Evolutionary conservation across 2,329 filamentous ascomycete genomes (phyloP), one percentile per base, ranked within the genome.

Genomic region (Aureobasidium sp.): DNA sequence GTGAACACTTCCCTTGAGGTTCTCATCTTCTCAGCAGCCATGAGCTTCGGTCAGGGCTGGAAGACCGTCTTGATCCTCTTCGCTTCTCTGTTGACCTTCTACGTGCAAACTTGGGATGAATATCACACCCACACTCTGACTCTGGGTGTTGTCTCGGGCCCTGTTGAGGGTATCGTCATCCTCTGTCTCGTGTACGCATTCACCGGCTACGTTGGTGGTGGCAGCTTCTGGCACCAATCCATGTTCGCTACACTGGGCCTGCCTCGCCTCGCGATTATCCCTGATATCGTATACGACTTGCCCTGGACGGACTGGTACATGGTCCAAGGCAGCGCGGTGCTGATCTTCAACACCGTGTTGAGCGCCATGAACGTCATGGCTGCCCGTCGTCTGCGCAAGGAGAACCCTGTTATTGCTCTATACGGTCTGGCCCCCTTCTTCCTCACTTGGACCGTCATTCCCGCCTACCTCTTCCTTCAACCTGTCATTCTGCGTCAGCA

Each of bases 91-190:
- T 81, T 95, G 69, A 97, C 94, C n/a, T 99, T 99, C 76, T 97
- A 97, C 75, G 88, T 97, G 45, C 94, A 97, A 74, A 97, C 94
- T 37, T 99, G 94, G 94, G 94, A 99, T 72, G 94, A 97, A 74
- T 99, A 97, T 77, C 93, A 97, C 77, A 99, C 94, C 57, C 92
- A 97, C 75, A 94, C 92, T 3, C 83, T 99, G 52, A 97, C 91
- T 1, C 84, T 99, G 6, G 94, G 94, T 63, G 79, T 97, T 65
- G 82, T 99, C 67, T 97, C 93, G 66, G 94, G 94, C 0, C 94
- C 94, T 4, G 94, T 99, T 39, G 94, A 99, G 76, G 94, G 94
- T 57, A 88, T 99, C 61, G 77, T 97, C 50, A 91, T 90, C 44
- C 82, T 99, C 25, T 87, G 90, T 69, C 72, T 83, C 61, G 86